These are phyloP conservation scores for Epichloe gansuensis DNA, from an alignment of 2,329 filamentous ascomycete species.

Conservation along the genomic window DNA sequence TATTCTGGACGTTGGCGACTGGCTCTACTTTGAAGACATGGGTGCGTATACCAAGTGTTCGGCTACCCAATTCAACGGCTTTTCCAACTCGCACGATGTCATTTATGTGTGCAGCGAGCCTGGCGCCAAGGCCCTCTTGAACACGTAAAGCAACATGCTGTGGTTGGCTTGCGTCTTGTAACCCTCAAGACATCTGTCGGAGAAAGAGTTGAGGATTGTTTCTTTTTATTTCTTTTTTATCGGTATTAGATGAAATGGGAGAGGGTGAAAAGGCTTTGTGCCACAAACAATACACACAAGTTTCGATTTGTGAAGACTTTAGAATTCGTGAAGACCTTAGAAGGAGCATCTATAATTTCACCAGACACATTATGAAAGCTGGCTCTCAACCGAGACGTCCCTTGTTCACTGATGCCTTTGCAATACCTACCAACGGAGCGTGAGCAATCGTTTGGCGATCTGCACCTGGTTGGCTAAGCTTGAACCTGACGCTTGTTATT, in stretches of 20 bases:
- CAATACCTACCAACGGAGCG: not conserved
- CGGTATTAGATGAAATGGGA: not conserved
- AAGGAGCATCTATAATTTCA: not conserved
- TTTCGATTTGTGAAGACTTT: not conserved
- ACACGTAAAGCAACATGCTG: conserved; percentile 2
- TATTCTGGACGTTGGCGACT: conserved; percentile 82
- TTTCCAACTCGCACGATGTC: conserved; percentile 82
- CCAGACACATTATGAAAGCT: not conserved
- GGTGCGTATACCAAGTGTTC: conserved; percentile 98
- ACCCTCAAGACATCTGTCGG: not conserved
- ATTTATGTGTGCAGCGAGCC: conserved; percentile 93
- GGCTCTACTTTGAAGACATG: conserved; percentile 99
- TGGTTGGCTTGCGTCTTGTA: not conserved
- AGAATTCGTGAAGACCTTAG: not conserved
- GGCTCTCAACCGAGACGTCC: not conserved
- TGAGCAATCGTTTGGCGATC: not conserved
- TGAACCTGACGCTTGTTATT: not conserved
- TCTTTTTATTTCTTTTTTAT: not conserved
- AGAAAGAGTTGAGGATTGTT: not conserved
- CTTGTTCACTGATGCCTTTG: not conserved
- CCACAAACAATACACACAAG: not conserved
- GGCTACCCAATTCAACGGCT: conserved; percentile 95
- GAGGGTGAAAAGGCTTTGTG: not conserved
- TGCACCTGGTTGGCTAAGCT: not conserved
- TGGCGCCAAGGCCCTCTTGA: conserved; percentile 63